phyloP scores from a whole-genome alignment of 2,329 filamentous ascomycete species.

The Stromatinia cepivora region DNA sequence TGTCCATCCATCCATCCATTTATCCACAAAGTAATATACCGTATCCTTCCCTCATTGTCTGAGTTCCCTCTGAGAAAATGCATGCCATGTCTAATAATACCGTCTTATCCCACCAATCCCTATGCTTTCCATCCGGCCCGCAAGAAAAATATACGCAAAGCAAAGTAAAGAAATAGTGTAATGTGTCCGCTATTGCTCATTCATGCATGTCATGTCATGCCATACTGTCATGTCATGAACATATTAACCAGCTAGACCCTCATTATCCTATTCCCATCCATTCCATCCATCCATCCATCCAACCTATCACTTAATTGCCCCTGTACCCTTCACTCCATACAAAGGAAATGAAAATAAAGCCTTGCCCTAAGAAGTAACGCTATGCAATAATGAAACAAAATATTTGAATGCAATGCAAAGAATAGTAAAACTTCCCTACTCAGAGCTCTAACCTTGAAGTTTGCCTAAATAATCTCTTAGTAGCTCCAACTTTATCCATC shows the following conservation, averaged over 20 bases:
- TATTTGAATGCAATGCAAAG: neutral
- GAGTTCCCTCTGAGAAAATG: neutral
- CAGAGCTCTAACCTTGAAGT: conserved; percentile 11
- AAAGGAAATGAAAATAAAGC: conserved; percentile 6
- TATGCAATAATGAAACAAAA: conserved; percentile 6
- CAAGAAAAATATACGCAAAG: neutral
- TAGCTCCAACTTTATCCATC: conserved; percentile 69
- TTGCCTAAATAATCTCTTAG: conserved; percentile 63
- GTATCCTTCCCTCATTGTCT: neutral
- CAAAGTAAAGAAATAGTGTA: neutral
- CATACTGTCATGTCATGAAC: neutral
- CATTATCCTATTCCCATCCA: neutral
- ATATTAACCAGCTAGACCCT: conserved; percentile 6
- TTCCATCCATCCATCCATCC: neutral
- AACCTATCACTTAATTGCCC: neutral
- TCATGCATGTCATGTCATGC: neutral
- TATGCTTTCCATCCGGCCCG: neutral
- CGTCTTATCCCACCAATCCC: neutral
- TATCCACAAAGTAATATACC: neutral
- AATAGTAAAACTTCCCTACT: neutral
- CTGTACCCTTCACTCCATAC: neutral
- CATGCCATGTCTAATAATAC: neutral
- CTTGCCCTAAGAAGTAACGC: neutral
- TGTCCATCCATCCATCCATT: neutral
- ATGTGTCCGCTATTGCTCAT: neutral